phyloP scores from a whole-genome alignment of 2,329 filamentous ascomycete species.

The Diaporthe ilicicola region DNA sequence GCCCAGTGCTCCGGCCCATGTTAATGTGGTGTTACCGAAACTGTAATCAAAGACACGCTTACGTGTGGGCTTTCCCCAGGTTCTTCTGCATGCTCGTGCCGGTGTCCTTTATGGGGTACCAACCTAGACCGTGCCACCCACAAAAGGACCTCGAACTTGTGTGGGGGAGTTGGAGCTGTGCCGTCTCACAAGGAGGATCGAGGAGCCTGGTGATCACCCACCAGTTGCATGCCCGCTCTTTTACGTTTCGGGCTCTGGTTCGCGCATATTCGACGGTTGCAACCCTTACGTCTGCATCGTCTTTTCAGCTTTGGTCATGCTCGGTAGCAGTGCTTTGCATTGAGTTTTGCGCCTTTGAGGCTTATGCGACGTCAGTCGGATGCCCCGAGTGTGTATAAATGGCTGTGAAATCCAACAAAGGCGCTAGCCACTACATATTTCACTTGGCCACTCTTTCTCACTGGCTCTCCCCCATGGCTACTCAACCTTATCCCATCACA shows the following conservation, averaged over 20 bases:
- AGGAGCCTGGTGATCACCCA: constrained; percentile 8
- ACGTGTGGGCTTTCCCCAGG: background rate
- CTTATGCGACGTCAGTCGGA: constrained; percentile 24
- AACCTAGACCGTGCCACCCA: background rate
- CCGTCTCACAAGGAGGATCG: constrained; percentile 7
- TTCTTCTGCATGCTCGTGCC: background rate
- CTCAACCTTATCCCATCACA: background rate
- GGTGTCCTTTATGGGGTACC: background rate
- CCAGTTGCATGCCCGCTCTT: constrained; percentile 10
- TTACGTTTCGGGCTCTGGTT: constrained; percentile 11
- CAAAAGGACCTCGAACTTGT: constrained; percentile 1
- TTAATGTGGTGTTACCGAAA: background rate
- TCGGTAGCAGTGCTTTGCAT: constrained; percentile 2
- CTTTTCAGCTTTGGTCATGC: constrained; percentile 14
- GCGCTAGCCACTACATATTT: background rate
- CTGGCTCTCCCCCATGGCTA: background rate
- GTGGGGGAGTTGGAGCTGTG: background rate
- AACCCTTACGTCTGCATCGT: background rate
- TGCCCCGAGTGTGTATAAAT: background rate
- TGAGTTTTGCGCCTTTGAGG: background rate
- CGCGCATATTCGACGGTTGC: background rate
- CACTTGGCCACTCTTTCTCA: background rate
- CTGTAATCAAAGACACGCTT: background rate
- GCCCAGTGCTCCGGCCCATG: background rate
- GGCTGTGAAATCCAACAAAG: background rate